Conservation (phyloP, 495 filamentous ascomycete species). For the Tuber calosporum region DNA sequence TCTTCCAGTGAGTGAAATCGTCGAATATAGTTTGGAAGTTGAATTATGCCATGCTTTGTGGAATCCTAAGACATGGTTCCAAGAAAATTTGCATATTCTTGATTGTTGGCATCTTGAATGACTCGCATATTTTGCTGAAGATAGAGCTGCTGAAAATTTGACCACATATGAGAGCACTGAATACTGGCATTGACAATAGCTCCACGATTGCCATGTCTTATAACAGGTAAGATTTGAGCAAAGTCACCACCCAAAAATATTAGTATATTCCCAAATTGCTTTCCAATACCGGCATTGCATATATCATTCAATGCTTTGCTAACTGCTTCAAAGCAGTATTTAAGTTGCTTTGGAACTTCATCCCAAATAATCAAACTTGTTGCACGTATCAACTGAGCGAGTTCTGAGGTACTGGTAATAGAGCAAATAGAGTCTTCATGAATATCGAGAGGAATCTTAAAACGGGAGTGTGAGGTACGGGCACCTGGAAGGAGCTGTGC, state of each 20-base stretch:
- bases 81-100: neutral
- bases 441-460: neutral
- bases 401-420: neutral
- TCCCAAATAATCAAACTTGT: neutral
- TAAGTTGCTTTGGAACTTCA: neutral
- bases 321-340: neutral
- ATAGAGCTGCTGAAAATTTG: neutral
- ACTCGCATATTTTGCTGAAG: neutral
- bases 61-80: neutral
- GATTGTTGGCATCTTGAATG: neutral
- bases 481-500: neutral
- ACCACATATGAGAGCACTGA: neutral
- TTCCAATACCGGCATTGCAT: neutral
- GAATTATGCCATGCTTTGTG: neutral
- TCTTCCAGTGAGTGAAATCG: neutral
- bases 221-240: neutral
- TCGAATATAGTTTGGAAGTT: neutral
- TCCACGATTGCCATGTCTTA: neutral
- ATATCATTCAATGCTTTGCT: neutral
- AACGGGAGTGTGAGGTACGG: neutral
- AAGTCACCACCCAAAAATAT: neutral
- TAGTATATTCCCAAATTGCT: neutral
- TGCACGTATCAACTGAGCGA: neutral
- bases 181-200: neutral
- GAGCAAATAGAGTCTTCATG: neutral